Evolutionary conservation across 1,284 basidiomycete genomes (phyloP), one percentile per base, ranked within the genome.

Genomic region (Takashimella tepidaria): DNA sequence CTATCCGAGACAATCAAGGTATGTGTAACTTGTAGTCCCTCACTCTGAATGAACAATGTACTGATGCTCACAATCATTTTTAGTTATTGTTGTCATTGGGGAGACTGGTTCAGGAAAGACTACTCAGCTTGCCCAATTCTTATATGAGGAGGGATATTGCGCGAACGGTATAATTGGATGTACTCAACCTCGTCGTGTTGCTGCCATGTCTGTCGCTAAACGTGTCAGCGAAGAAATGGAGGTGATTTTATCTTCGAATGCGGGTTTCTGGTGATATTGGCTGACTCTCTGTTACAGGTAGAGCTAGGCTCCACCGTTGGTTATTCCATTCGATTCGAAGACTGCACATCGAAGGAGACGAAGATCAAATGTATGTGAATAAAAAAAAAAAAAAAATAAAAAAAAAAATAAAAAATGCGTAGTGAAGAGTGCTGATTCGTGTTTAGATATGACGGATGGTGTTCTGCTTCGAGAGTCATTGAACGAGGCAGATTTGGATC

Each of bases 141-240:
- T 97, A 53, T 90, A 97, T 70, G 95, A 98, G 74, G 95, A 97
- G 62, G 93, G 95, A 1, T 98, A 95, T 72, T 91, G 91, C 56
- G 75, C 81, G 16, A 82, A 87, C 72, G 93, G 93, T 6, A 81
- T 96, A 40, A 84, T 98, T 43, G 92, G 92, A 5, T 98, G 93
- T 67, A 98, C 95, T 0, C 93, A 98, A 70, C 93, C 93, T 41
- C 84, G 95, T 68, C 90, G 93, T 79, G 93, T 98, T 11, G 93
- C 95, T 46, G 93, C 95, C 11, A 98, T 98, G 93, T 93, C 89
- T 13, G 95, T 98, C 3, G 95, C 95, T 6, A 98, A 98, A 77
- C 92, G 95, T 77, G 95, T 98, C 54, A 92, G 89, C 69, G 95
- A 98, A 69, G 95, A 98, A 75, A 82, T 83, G 80, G 80, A 81